phyloP scores from a whole-genome alignment of 106 monocot species.

The Dendrobium officinale region DNA sequence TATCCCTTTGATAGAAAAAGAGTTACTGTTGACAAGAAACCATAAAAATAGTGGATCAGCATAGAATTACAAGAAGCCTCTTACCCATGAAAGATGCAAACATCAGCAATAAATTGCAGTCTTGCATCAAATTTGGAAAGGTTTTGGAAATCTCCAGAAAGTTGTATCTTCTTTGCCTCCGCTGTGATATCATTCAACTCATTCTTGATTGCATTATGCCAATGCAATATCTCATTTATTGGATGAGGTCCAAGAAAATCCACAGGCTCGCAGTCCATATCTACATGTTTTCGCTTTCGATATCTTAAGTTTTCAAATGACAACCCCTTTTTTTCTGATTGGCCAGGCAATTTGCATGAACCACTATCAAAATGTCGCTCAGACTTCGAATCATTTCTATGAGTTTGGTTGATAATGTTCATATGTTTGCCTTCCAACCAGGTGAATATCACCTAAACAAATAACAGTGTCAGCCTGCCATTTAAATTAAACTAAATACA shows the following conservation, averaged over 20 bases:
- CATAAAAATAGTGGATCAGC: not conserved
- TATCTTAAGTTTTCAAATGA: constrained; percentile 26
- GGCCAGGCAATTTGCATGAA: constrained; percentile 4
- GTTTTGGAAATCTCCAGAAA: constrained; percentile 70
- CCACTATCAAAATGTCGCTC: constrained; percentile 9
- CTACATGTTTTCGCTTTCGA: constrained; percentile 65
- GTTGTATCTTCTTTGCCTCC: constrained; percentile 84
- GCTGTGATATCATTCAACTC: constrained; percentile 82
- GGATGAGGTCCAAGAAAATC: constrained; percentile 37
- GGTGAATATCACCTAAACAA: constrained; percentile 35
- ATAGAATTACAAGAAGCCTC: constrained; percentile 9
- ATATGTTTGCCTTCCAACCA: constrained; percentile 73
- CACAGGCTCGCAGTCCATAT: constrained; percentile 18
- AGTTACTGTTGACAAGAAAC: not conserved
- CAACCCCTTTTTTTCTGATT: constrained; percentile 19
- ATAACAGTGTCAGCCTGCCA: not conserved
- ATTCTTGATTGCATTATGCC: constrained; percentile 91
- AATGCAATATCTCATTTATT: constrained; percentile 90
- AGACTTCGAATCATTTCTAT: constrained; percentile 5
- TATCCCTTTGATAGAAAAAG: not conserved
- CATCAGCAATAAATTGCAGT: constrained; percentile 92
- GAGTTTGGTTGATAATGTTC: constrained; percentile 1
- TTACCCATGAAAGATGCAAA: constrained; percentile 97
- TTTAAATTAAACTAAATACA: not conserved
- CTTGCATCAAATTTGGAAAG: constrained; percentile 80